Conservation (phyloP, 495 filamentous ascomycete genomes). For the Thermothielavioides terrestris region DNA sequence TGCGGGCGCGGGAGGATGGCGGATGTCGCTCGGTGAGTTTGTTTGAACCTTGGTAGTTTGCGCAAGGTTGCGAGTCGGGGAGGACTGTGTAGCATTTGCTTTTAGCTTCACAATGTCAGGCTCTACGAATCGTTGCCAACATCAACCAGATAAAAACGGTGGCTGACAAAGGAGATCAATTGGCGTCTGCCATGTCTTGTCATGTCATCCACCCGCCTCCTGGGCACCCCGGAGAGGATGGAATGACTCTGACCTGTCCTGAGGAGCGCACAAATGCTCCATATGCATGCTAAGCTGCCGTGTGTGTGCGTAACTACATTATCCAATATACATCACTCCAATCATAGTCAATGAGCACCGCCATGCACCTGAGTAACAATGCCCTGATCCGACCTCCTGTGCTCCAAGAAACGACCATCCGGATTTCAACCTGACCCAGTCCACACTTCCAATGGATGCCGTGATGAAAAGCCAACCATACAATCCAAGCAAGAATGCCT, state of each 20-base stretch:
- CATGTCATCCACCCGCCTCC: neutral
- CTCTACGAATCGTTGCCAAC: too few species aligned
- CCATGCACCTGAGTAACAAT: neutral
- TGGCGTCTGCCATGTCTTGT: neutral
- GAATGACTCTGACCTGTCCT: neutral
- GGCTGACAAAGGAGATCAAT: conserved; percentile 2
- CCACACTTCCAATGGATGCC: neutral
- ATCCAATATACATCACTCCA: conserved; percentile 2
- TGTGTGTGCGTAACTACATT: conserved; percentile 7
- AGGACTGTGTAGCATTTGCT: too few species aligned
- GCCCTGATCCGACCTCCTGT: neutral
- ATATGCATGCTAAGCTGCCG: too few species aligned
- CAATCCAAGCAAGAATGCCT: neutral
- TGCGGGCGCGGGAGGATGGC: too few species aligned
- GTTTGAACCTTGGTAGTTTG: too few species aligned
- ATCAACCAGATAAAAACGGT: too few species aligned
- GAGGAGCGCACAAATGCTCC: neutral
- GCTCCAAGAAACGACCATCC: neutral
- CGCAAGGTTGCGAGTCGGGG: too few species aligned
- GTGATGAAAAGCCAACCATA: neutral
- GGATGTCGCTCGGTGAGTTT: too few species aligned
- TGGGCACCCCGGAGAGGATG: neutral
- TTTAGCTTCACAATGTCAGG: too few species aligned
- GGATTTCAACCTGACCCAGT: too few species aligned
- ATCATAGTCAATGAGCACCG: neutral